phyloP scores from a whole-genome alignment of 2,329 filamentous ascomycete species.

The Aspergillus fructus region DNA sequence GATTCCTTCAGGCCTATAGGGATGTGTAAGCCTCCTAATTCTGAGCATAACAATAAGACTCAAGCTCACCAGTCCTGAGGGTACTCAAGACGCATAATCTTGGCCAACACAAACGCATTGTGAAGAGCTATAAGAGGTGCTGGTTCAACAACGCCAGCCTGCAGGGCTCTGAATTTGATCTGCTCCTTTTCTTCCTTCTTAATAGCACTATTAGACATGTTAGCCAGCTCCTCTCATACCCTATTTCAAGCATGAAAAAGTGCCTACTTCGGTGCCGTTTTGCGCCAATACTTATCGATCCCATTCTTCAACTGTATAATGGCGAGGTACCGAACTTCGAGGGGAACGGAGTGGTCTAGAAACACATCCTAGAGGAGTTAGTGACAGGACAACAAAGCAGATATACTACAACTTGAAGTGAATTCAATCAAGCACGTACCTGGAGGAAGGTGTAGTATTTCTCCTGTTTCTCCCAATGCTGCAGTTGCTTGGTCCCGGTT shows the following conservation, averaged over 20 bases:
- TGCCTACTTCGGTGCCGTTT: constrained; percentile 66
- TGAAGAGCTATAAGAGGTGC: constrained; percentile 77
- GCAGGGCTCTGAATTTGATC: constrained; percentile 73
- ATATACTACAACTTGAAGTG: not conserved
- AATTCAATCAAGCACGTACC: constrained; percentile 42
- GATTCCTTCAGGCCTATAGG: constrained; percentile 48
- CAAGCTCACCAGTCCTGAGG: constrained; percentile 71
- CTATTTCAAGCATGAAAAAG: not conserved
- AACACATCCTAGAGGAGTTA: constrained; percentile 64
- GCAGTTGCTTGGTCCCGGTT: constrained; percentile 66
- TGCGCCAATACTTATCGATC: constrained; percentile 92
- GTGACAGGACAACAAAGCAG: not conserved
- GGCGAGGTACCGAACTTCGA: constrained; percentile 80
- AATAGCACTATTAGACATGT: constrained; percentile 51
- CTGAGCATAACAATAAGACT: not conserved
- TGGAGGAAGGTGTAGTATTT: constrained; percentile 70
- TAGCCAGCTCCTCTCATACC: constrained; percentile 11
- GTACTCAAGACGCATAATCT: constrained; percentile 86
- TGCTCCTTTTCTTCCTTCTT: constrained; percentile 69
- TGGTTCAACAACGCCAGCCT: constrained; percentile 74
- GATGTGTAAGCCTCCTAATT: constrained; percentile 9
- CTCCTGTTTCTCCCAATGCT: constrained; percentile 66
- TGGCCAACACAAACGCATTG: constrained; percentile 83
- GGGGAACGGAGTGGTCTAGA: constrained; percentile 72
- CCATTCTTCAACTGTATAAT: constrained; percentile 96